Conservation (phyloP, 2,329 filamentous ascomycete genomes). For the Ophiostoma sp. region DNA sequence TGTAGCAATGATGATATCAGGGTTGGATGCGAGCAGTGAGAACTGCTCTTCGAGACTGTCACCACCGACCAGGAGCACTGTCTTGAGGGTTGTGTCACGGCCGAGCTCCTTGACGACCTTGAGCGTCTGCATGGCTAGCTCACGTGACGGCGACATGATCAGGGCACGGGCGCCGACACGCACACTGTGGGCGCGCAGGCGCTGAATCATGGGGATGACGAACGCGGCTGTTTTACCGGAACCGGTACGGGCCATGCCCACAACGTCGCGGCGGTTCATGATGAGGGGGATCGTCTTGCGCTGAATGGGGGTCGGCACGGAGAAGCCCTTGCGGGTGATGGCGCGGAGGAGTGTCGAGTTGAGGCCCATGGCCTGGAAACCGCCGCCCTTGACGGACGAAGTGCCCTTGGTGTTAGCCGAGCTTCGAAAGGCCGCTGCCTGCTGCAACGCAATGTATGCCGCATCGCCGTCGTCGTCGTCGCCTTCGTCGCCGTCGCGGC, state of each 20-base stretch:
- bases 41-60: conserved; percentile 97
- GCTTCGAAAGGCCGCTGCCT: conserved; percentile 85
- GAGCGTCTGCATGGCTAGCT: conserved; percentile 88
- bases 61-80: conserved; percentile 86
- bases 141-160: conserved; percentile 86
- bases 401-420: conserved; percentile 74
- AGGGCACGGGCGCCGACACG: conserved; percentile 81
- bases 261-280: conserved; percentile 87
- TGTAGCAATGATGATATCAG: conserved; percentile 95
- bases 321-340: conserved; percentile 90
- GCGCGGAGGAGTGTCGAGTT: conserved; percentile 81
- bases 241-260: conserved; percentile 97
- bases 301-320: conserved; percentile 94
- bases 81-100: conserved; percentile 82
- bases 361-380: conserved; percentile 92
- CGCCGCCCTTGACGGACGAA: conserved; percentile 88
- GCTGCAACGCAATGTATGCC: conserved; percentile 82
- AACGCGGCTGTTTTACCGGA: conserved; percentile 98
- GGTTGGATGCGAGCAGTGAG: conserved; percentile 83
- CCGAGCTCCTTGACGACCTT: conserved; percentile 96
- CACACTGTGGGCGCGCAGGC: conserved; percentile 78
- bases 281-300: conserved; percentile 92
- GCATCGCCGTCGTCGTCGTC: conserved; percentile 65
- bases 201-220: conserved; percentile 97
- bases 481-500: conserved; percentile 43